These are phyloP conservation scores for Leucocoprinus sp. DNA, from an alignment of 768 basidiomycete genomes.

Conservation along the genomic window DNA sequence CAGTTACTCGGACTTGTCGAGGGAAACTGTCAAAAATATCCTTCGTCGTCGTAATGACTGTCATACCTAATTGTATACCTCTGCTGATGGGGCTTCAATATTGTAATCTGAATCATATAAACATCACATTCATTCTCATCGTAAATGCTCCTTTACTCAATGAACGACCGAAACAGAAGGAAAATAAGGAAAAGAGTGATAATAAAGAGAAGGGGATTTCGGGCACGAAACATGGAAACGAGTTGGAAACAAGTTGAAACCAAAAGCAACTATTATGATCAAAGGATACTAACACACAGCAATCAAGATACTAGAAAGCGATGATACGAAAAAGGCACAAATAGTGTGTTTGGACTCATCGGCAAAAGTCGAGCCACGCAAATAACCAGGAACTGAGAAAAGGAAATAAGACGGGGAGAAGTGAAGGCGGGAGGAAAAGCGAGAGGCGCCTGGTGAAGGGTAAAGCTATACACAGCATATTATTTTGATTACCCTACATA, in stretches of 20 bases:
- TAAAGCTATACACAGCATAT: background rate
- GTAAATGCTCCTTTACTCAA: conserved; percentile 12
- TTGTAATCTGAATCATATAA: too few relatives aligned
- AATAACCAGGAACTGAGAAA: background rate
- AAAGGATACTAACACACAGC: conserved; percentile 15
- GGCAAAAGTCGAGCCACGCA: background rate
- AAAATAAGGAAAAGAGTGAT: conserved; percentile 14
- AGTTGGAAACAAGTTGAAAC: too few relatives aligned
- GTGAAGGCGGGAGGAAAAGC: background rate
- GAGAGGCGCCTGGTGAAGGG: background rate
- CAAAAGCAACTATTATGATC: conserved; percentile 13
- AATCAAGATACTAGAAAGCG: conserved; percentile 9
- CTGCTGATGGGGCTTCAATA: too few relatives aligned
- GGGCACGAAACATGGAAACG: conserved; percentile 14
- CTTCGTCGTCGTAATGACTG: conserved; percentile 37
- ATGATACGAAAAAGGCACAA: background rate
- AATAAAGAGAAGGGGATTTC: conserved; percentile 9
- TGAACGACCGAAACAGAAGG: conserved; percentile 15
- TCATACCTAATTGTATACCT: conserved; percentile 10
- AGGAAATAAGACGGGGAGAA: too few relatives aligned
- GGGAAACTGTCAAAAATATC: conserved; percentile 53
- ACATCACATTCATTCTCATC: conserved; percentile 9
- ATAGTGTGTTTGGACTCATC: background rate
- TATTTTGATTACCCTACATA: conserved; percentile 36
- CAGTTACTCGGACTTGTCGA: conserved; percentile 52